Percentiles rank a stretch among this genome's conserved stretches.
These are phyloP conservation scores for Agastache rugosa DNA, from an alignment of 257 asterid species.

Conservation along the genomic window DNA sequence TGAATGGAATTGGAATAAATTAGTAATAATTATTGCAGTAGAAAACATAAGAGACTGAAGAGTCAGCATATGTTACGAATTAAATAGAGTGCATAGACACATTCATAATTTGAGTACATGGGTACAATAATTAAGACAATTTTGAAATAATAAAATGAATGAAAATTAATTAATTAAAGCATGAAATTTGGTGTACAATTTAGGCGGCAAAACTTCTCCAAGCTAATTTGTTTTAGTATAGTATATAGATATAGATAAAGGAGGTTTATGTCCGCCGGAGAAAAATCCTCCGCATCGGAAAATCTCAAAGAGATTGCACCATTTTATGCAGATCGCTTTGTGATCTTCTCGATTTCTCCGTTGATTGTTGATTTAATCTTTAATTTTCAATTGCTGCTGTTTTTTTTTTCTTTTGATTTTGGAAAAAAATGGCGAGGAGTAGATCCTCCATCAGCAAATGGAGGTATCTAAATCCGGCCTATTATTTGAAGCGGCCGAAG, in stretches of 20 bases:
- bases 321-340: conserved; percentile 27
- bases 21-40: no score
- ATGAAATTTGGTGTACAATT: no score
- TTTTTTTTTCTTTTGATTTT: background rate
- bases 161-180: no score
- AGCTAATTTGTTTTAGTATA: no score
- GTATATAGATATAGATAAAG: background rate
- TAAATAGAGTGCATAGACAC: no score
- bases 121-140: no score
- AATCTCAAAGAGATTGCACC: conserved; percentile 31
- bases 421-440: conserved; percentile 70
- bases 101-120: no score
- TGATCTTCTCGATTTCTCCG: conserved; percentile 24
- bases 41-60: no score
- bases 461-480: conserved; percentile 79
- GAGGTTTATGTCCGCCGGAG: conserved; percentile 35
- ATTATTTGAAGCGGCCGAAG: conserved; percentile 93
- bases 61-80: no score
- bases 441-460: conserved; percentile 77
- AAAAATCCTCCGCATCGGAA: conserved; percentile 36
- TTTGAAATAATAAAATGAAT: no score
- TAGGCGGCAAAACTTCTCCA: no score
- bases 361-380: conserved; percentile 1
- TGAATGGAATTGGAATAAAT: no score
- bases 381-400: conserved; percentile 20